Evolutionary conservation across 148 eudicot genomes (phyloP), one percentile per base, ranked within the genome.

Genomic region (Silene uniflora): DNA sequence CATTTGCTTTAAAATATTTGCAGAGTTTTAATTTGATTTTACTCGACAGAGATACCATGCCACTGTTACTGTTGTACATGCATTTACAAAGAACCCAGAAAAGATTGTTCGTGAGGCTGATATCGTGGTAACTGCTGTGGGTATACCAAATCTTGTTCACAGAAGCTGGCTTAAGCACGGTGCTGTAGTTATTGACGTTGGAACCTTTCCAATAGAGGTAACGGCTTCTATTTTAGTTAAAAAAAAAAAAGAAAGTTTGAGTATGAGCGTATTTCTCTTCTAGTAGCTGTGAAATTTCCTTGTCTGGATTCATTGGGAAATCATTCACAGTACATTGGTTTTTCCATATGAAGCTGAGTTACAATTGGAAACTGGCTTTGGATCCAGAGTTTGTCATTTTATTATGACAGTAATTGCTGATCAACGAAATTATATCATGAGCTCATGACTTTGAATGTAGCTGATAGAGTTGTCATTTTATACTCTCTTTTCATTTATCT

Each of bases 141-240:
- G 97, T 76, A 76, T 85, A 42, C 97, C 97, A 0, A 85, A 88
- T 87, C 80, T 91, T 80, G 97, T 91, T 61, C 91, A 90, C 54
- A 87, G 87, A 67, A 89, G 84, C 76, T 91, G 97, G 97, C 74
- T 91, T 62, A 91, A 91, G 82, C 93, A 85, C 18, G 97, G 91
- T 75, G 93, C 90, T 32, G 85, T 89, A 72, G 88, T 91, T 19
- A 67, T 91, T 78, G 97, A 91, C 72, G 90, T 91, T 68, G 97
- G 97, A 69, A 91, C 89, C 27, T 77, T 77, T 78, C 93, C 93
- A 5, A 25, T 89, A 18, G 91, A 91, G 93, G 97, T 91, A 80
- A 47, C 12, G 25, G 24, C 63, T 58, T 29, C 9, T 56, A 23
- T 14, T 5, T 0, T 60, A 23, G 21, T 12, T 2, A 19, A 42